A percentile compares a stretch with the other conserved stretches of the same genome.
These are phyloP conservation scores for Panicum miliaceum DNA, from an alignment of 176 grass and related monocot species.

Conservation along the genomic window DNA sequence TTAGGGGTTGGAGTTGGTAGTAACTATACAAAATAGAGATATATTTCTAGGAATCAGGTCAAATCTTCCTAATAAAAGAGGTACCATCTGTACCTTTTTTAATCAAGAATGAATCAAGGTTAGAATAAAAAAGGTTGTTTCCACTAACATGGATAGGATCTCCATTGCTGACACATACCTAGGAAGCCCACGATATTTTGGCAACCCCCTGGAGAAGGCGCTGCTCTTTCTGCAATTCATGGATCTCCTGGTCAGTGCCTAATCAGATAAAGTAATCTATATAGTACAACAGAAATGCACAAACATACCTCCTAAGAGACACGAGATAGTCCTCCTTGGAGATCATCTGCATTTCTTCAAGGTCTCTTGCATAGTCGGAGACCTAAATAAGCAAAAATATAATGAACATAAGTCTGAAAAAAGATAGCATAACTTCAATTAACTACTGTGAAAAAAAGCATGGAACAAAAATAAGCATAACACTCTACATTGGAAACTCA, in stretches of 20 bases:
- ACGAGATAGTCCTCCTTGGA: slow-evolving; percentile 99
- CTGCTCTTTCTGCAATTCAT: slow-evolving; percentile 92
- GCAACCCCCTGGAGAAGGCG: slow-evolving; percentile 91
- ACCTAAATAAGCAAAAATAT: slow-evolving; percentile 71
- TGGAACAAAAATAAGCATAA: slow-evolving; percentile 13
- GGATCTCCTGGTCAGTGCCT: slow-evolving; percentile 38
- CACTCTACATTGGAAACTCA: background rate
- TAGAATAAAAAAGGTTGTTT: slow-evolving; percentile 13
- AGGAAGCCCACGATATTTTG: slow-evolving; percentile 90
- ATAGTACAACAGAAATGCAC: slow-evolving; percentile 15
- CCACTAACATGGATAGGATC: slow-evolving; percentile 24
- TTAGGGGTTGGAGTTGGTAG: background rate
- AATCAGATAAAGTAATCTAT: slow-evolving; percentile 44
- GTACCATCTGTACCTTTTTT: background rate
- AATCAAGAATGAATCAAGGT: slow-evolving; percentile 10
- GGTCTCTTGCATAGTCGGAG: slow-evolving; percentile 97
- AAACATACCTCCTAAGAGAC: slow-evolving; percentile 90
- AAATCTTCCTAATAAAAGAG: background rate
- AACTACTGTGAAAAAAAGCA: slow-evolving; percentile 9
- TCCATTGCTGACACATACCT: slow-evolving; percentile 54
- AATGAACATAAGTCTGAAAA: slow-evolving; percentile 41
- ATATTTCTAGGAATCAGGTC: background rate
- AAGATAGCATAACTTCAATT: slow-evolving; percentile 25
- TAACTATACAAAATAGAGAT: background rate
- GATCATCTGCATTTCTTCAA: slow-evolving; percentile 99